phyloP scores from a whole-genome alignment of 192 early-diverging fungal species.

The Coemansia sp. region DNA sequence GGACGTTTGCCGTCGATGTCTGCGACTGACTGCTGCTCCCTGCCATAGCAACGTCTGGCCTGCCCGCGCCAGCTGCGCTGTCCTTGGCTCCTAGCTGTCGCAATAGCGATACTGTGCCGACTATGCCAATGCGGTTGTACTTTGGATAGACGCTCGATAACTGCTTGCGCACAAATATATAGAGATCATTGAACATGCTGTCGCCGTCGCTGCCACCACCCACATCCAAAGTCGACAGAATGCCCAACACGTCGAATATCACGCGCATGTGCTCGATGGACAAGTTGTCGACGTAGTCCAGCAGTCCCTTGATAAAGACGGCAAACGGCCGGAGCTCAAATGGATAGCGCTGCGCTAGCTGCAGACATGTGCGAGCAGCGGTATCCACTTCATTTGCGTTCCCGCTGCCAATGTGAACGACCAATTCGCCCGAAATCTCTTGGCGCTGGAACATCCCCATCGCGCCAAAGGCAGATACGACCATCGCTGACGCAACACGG shows the following conservation, averaged over 20 bases:
- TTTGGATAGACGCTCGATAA: conserved; percentile 66
- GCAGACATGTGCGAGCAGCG: conserved; percentile 58
- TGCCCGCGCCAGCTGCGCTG: background rate
- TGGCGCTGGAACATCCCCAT: conserved; percentile 72
- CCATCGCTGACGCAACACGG: conserved; percentile 27
- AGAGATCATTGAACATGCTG: conserved; percentile 68
- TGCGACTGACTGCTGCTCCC: conserved; percentile 37
- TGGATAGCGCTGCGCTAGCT: conserved; percentile 57
- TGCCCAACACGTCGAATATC: conserved; percentile 69
- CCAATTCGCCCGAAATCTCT: conserved; percentile 76
- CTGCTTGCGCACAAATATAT: conserved; percentile 75
- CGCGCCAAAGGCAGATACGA: conserved; percentile 31
- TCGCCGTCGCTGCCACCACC: conserved; percentile 25
- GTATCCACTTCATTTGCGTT: conserved; percentile 64
- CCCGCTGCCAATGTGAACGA: conserved; percentile 77
- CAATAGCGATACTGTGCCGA: conserved; percentile 67
- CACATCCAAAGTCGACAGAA: conserved; percentile 49
- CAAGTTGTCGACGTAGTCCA: conserved; percentile 75
- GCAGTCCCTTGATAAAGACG: conserved; percentile 69
- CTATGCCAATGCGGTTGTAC: conserved; percentile 73
- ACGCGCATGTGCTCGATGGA: conserved; percentile 63
- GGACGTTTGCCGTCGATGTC: conserved; percentile 30
- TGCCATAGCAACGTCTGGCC: background rate
- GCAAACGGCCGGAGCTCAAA: conserved; percentile 61
- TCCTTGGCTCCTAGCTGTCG: conserved; percentile 60